phyloP scores from a whole-genome alignment of 352 stramenopile species.

The Halophytophthora polymorphica region DNA sequence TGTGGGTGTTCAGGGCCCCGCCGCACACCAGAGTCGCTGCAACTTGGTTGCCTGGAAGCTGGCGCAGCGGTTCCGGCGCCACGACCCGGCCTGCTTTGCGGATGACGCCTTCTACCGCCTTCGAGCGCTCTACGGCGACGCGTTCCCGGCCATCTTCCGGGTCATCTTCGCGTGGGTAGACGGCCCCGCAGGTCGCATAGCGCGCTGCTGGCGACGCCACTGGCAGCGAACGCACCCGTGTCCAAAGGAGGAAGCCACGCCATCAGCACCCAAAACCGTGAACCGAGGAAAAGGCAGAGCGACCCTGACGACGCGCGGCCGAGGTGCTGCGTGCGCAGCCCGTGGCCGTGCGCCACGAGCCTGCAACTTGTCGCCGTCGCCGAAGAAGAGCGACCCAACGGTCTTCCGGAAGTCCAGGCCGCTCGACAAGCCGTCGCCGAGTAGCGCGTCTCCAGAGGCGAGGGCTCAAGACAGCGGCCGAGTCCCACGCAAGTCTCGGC shows the following conservation, averaged over 20 bases:
- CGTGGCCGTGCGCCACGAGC: too few species aligned
- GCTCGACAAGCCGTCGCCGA: too few species aligned
- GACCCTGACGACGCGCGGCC: not conserved
- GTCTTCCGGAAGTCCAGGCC: too few species aligned
- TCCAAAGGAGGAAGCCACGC: not conserved
- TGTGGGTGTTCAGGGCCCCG: slow-evolving; percentile 10
- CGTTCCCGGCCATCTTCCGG: slow-evolving; percentile 34
- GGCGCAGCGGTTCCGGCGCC: slow-evolving; percentile 12
- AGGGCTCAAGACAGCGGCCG: too few species aligned
- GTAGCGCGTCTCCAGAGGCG: too few species aligned
- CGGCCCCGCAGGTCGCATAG: slow-evolving; percentile 25
- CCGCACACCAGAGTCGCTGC: slow-evolving; percentile 12
- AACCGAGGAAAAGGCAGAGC: not conserved
- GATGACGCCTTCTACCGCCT: slow-evolving; percentile 33
- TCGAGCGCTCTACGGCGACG: slow-evolving; percentile 23
- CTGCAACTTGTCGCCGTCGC: too few species aligned
- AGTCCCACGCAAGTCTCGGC: too few species aligned
- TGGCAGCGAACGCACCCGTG: slow-evolving; percentile 1
- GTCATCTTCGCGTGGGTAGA: slow-evolving; percentile 39
- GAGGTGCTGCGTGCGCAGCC: too few species aligned
- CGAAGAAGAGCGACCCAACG: too few species aligned
- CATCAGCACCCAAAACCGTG: too few species aligned
- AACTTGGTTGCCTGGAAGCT: slow-evolving; percentile 29
- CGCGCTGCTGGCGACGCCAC: slow-evolving; percentile 26
- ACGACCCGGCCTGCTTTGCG: slow-evolving; percentile 8